A percentile compares a stretch with the other conserved stretches of the same genome.
Evolutionary conservation across 2,329 filamentous ascomycete genomes (phyloP).

Genomic region (Aspergillus hiratsukae): DNA sequence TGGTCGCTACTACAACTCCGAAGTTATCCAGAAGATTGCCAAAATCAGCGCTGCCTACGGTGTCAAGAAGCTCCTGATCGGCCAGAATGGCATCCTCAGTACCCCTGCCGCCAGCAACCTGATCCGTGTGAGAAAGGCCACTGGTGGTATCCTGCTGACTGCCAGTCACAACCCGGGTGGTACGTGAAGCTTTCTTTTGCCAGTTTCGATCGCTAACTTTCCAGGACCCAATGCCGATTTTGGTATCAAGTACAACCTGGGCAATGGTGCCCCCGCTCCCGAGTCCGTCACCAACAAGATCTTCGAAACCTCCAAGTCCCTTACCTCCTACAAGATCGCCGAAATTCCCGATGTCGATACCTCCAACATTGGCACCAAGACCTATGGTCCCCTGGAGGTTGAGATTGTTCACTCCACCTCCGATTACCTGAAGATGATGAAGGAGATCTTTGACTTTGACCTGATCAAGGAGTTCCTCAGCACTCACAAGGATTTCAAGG

Average conservation of each 20-base stretch:
- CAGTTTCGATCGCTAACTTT: background rate
- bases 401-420: constrained; percentile 90
- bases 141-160: constrained; percentile 92
- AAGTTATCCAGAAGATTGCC: constrained; percentile 93
- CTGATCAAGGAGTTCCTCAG: constrained; percentile 92
- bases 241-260: constrained; percentile 98
- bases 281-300: constrained; percentile 98
- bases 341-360: constrained; percentile 85
- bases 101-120: constrained; percentile 94
- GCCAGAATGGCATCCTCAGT: constrained; percentile 92
- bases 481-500: constrained; percentile 85
- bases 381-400: constrained; percentile 81
- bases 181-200: constrained; percentile 43
- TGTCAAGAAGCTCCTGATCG: constrained; percentile 97
- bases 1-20: constrained; percentile 94
- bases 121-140: constrained; percentile 91
- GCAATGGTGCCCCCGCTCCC: constrained; percentile 92
- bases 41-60: constrained; percentile 96
- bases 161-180: constrained; percentile 98
- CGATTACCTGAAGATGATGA: constrained; percentile 92
- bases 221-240: constrained; percentile 84
- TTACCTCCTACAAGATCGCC: constrained; percentile 88
- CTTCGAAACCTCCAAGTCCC: constrained; percentile 81
- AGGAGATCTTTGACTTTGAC: constrained; percentile 97
- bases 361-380: constrained; percentile 72